These are phyloP conservation scores for Coniella lustricola DNA, from an alignment of 2,329 filamentous ascomycete species.

Conservation along the genomic window DNA sequence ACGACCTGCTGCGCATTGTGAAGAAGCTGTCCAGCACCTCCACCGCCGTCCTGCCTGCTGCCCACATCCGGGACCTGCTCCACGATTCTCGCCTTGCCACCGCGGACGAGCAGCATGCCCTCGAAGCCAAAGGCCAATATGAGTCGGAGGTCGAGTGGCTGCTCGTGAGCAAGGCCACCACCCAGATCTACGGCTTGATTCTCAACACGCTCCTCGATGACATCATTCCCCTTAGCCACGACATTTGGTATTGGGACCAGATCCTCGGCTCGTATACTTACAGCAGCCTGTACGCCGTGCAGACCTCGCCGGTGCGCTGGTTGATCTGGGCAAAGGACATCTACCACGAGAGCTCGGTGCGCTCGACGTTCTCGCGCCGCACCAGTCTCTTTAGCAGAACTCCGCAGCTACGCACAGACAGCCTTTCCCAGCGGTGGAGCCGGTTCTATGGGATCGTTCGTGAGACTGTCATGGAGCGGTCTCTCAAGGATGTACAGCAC, in stretches of 20 bases:
- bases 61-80: constrained; percentile 56
- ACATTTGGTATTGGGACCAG: constrained; percentile 95
- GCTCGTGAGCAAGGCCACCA: constrained; percentile 79
- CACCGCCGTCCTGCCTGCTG: constrained; percentile 52
- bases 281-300: constrained; percentile 75
- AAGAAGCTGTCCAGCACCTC: constrained; percentile 65
- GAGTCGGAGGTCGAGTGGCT: constrained; percentile 85
- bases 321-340: constrained; percentile 67
- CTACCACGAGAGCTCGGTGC: constrained; percentile 52
- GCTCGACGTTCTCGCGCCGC: constrained; percentile 28
- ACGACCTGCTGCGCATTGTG: constrained; percentile 60
- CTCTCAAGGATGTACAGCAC: constrained; percentile 62
- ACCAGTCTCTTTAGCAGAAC: constrained; percentile 12
- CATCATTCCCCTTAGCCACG: constrained; percentile 74
- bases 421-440: constrained; percentile 48
- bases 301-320: constrained; percentile 72
- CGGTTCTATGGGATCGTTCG: constrained; percentile 76
- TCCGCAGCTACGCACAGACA: constrained; percentile 10
- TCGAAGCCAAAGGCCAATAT: constrained; percentile 41
- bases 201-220: constrained; percentile 73
- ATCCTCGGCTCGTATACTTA: constrained; percentile 71
- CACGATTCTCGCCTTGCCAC: constrained; percentile 52
- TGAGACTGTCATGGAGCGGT: constrained; percentile 66
- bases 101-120: constrained; percentile 26
- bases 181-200: constrained; percentile 81